Evolutionary conservation across 352 stramenopile species (phyloP).

Genomic region (Phytophthora ohioensis): DNA sequence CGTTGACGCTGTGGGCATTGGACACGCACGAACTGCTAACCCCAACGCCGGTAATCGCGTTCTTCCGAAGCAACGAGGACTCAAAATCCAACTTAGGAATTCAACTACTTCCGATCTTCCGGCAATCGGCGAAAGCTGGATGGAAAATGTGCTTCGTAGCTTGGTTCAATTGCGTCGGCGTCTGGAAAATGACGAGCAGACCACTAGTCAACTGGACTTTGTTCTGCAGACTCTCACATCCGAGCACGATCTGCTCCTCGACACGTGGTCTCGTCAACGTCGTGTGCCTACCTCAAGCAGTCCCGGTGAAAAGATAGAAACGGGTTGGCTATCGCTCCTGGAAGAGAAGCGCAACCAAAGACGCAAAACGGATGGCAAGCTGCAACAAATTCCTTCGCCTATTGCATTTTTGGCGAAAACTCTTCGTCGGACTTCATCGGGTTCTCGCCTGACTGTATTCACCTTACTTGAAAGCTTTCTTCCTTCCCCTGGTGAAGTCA

Average conservation of each 20-base stretch:
- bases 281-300: conserved; percentile 20
- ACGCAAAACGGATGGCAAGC: conserved; percentile 19
- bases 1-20: conserved; percentile 65
- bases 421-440: conserved; percentile 59
- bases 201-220: conserved; percentile 61
- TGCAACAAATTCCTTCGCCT: conserved; percentile 23
- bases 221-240: conserved; percentile 73
- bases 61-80: conserved; percentile 8
- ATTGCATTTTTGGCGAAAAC: conserved; percentile 32
- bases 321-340: conserved; percentile 65
- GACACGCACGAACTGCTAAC: conserved; percentile 16
- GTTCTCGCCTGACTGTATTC: conserved; percentile 60
- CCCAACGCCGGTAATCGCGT: conserved; percentile 6
- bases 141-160: conserved; percentile 78
- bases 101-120: conserved; percentile 7
- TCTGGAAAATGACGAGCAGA: conserved; percentile 49
- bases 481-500: conserved; percentile 2
- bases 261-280: conserved; percentile 38
- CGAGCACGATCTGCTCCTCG: conserved; percentile 71
- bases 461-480: conserved; percentile 61
- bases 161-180: conserved; percentile 58
- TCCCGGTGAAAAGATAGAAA: conserved; percentile 31
- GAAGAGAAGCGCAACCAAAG: conserved; percentile 58
- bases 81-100: conserved; percentile 8
- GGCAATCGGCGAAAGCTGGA: conserved; percentile 68